Percentiles rank a stretch among this genome's conserved stretches.
Evolutionary conservation across 1,284 basidiomycete species (phyloP).

Genomic region (Athelia sp.): DNA sequence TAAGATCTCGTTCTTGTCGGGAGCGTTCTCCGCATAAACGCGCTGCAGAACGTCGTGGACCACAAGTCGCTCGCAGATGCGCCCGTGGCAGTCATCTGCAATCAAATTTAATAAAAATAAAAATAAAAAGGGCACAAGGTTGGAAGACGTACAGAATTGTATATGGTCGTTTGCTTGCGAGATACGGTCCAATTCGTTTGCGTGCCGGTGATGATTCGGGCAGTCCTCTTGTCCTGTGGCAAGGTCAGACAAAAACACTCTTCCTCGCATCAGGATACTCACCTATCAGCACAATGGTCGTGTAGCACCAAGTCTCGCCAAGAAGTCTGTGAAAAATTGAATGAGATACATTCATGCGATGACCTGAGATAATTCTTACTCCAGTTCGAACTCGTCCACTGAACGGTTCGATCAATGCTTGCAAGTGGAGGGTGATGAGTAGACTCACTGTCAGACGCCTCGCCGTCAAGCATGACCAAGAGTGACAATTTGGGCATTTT

Average conservation of each 20-base stretch:
- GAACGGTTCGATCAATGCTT: background rate
- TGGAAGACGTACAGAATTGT: background rate
- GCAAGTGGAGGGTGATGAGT: background rate
- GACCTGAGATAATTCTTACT: background rate
- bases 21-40: background rate
- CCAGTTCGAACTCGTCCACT: background rate
- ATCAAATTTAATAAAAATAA: constrained; percentile 1
- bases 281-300: background rate
- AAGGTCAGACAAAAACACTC: too few relatives aligned
- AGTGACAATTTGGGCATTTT: background rate
- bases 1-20: background rate
- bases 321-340: background rate
- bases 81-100: background rate
- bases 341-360: background rate
- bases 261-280: too few relatives aligned
- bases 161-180: background rate
- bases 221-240: background rate
- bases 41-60: background rate
- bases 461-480: background rate
- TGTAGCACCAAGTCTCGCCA: background rate
- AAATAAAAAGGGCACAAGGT: background rate
- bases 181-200: background rate
- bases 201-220: background rate
- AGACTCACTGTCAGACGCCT: background rate
- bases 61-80: background rate